Evolutionary conservation across 257 asterid species (phyloP), one percentile per base, ranked within the genome.

Genomic region (Thymus mandschuricus): DNA sequence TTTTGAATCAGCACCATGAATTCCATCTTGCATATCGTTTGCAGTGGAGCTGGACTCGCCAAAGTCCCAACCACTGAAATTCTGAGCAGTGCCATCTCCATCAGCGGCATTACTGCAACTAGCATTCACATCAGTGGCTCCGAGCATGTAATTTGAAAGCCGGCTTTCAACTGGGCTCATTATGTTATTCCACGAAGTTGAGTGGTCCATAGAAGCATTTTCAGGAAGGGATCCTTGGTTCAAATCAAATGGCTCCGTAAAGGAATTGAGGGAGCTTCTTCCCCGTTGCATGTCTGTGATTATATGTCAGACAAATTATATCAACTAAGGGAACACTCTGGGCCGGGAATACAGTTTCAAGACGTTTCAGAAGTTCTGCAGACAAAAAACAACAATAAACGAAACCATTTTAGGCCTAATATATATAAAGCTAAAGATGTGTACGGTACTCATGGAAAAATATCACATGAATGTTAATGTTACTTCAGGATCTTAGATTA

Each of bases 21-120:
- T 70, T 71, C 70, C 81, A 29, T 81, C 82, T 28, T 75, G 88
- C 34, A 75, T 52, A 78, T 70, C 70, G 61, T 74, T 86, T 69
- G 83, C 75, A 65, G 76, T 61, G 21, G 91, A 90, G 84, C 97
- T 92, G 33, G 96, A 88, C 79, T 87, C 97, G 48, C 97, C 97
- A 28, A 60, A 81, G 80, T 81, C 87, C 96, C 96, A 83, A 54
- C 86, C 85, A 77, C 79, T 71, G 27, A 78, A 75, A 61, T 78
- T 78, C 67, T 46, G 87, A 45, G 84, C 77, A 60, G 49, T 49
- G 43, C 56, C 76, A 45, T 75, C 80, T 31, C 56, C 74, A 35
- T 75, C 80, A 57, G 69, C 76, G 38, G 75, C 65, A 70, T 77
- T 78, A 38, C 68, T 68, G 80, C 64, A 49, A 55, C 57, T 76